A percentile compares a stretch with the other conserved stretches of the same genome.
phyloP scores from a whole-genome alignment of 2,329 filamentous ascomycete species.

The Pezicula radicicola region DNA sequence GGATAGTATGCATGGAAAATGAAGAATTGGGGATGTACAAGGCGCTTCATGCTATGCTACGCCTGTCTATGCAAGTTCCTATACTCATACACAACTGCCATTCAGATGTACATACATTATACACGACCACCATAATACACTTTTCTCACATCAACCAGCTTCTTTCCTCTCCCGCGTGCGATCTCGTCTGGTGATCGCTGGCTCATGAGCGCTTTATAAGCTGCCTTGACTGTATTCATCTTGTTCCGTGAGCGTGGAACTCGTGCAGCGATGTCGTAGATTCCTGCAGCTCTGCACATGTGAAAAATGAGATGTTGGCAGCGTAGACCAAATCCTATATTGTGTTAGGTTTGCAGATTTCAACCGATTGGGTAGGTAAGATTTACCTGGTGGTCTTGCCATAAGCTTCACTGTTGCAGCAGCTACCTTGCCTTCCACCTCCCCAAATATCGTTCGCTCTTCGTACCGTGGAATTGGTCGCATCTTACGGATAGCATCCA shows the following conservation, averaged over 20 bases:
- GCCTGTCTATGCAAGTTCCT: slow-evolving; percentile 18
- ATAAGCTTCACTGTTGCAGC: slow-evolving; percentile 83
- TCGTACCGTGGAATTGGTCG: slow-evolving; percentile 89
- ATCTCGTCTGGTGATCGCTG: slow-evolving; percentile 89
- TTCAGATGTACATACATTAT: slow-evolving; percentile 30
- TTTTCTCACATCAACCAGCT: slow-evolving; percentile 92
- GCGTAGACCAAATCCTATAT: slow-evolving; percentile 84
- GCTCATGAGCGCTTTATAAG: slow-evolving; percentile 75
- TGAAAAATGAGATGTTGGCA: slow-evolving; percentile 92
- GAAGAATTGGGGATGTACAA: slow-evolving; percentile 6
- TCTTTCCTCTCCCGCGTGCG: slow-evolving; percentile 85
- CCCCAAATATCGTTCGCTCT: slow-evolving; percentile 85
- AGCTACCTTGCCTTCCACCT: slow-evolving; percentile 79
- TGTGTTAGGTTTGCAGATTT: slow-evolving; percentile 6
- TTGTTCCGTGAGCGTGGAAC: slow-evolving; percentile 87
- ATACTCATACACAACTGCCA: slow-evolving; percentile 48
- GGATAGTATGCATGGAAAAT: slow-evolving; percentile 2
- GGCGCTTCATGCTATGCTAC: slow-evolving; percentile 14
- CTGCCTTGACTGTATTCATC: slow-evolving; percentile 96
- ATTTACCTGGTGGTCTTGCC: slow-evolving; percentile 80
- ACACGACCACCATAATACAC: slow-evolving; percentile 83
- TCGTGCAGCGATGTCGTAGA: slow-evolving; percentile 79
- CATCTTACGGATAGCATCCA: slow-evolving; percentile 88
- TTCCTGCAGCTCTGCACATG: slow-evolving; percentile 83
- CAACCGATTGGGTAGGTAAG: not conserved